These are phyloP conservation scores for Puccinia triticina DNA, from an alignment of 1,284 basidiomycete species.

Conservation along the genomic window DNA sequence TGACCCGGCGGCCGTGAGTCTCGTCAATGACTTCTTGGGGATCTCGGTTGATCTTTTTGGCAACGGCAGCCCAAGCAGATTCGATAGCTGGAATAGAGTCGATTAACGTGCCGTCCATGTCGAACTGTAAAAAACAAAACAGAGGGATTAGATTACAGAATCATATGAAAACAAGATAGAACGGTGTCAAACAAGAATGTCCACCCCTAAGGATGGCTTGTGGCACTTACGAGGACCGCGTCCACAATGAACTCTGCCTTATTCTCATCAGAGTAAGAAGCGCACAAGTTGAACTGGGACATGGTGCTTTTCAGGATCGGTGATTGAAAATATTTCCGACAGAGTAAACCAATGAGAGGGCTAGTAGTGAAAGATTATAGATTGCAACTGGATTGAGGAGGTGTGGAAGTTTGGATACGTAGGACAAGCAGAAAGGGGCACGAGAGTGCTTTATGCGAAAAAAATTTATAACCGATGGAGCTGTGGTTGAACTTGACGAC, in stretches of 20 bases:
- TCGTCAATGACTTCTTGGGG: slow-evolving; percentile 67
- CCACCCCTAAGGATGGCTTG: neutral
- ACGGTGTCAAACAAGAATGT: neutral
- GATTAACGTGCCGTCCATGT: slow-evolving; percentile 65
- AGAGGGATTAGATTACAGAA: neutral
- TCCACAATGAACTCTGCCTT: slow-evolving; percentile 57
- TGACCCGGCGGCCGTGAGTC: slow-evolving; percentile 74
- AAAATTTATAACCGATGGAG: neutral
- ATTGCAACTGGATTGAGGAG: neutral
- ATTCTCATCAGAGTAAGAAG: slow-evolving; percentile 53
- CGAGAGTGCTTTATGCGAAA: too few species aligned
- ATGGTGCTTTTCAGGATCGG: slow-evolving; percentile 4
- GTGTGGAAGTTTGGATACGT: neutral
- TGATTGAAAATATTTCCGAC: neutral
- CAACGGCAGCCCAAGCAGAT: slow-evolving; percentile 76
- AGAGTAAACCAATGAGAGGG: neutral
- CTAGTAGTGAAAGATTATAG: neutral
- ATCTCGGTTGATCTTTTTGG: slow-evolving; percentile 71
- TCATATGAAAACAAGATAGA: neutral
- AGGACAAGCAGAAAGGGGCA: too few species aligned
- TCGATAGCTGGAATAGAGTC: slow-evolving; percentile 77
- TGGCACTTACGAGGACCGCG: slow-evolving; percentile 53
- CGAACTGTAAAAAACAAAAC: slow-evolving; percentile 52
- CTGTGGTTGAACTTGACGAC: neutral
- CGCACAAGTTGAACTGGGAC: slow-evolving; percentile 38